These are phyloP conservation scores for Schwanniomyces polymorphus DNA, from an alignment of 805 yeast genomes.

Conservation along the genomic window DNA sequence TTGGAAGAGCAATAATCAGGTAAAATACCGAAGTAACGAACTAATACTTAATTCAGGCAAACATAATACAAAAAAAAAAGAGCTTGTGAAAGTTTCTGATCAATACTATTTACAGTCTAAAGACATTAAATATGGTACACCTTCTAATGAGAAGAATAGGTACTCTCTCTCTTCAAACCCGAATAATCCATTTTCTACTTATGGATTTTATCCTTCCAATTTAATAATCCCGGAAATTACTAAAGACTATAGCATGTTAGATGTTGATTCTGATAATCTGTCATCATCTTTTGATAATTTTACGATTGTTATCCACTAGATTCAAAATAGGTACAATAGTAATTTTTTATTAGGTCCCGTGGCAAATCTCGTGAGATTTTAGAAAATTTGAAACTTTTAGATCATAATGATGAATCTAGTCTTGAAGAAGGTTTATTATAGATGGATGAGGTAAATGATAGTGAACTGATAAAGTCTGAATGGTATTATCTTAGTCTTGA, in stretches of 20 bases:
- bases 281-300: background rate
- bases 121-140: too few species aligned
- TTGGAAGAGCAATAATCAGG: too few species aligned
- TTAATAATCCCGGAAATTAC: background rate
- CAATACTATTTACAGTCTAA: too few species aligned
- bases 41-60: too few species aligned
- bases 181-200: constrained; percentile 13
- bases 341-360: background rate
- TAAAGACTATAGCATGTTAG: background rate
- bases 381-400: background rate
- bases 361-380: background rate
- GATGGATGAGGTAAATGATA: background rate
- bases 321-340: background rate
- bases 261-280: background rate
- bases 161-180: background rate
- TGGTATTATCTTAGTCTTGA: constrained; percentile 24
- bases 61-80: too few species aligned
- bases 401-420: background rate
- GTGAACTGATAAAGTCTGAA: constrained; percentile 5
- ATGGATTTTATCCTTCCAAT: constrained; percentile 14
- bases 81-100: too few species aligned
- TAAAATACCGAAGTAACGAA: too few species aligned
- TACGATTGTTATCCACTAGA: background rate
- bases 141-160: too few species aligned
- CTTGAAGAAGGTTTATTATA: background rate